Base-by-base conservation (phyloP, 2,329 filamentous ascomycete species). In the Colletotrichum scovillei region DNA sequence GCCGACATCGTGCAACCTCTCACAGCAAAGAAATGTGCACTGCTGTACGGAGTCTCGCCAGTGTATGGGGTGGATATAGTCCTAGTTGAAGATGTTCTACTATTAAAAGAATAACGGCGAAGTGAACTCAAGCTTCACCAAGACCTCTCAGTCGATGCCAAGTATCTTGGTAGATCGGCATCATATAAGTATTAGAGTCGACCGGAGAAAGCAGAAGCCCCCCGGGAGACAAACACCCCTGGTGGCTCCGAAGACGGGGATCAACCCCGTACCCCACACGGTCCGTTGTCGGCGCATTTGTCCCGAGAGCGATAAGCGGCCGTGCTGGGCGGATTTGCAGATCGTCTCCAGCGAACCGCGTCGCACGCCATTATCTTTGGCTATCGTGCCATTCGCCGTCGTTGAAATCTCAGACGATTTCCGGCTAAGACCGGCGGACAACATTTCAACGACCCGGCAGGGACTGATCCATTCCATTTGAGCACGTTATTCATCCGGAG, bases 251-350 rank as follows among this genome's bases (percentile, higher is more conserved):
- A 70, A 19, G 12, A 57, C 57, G 32, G 35, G 69, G 60, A 57
- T 62, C n/a, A 46, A 22, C 67, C 67, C 67, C 55, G 56, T 58
- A 71, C 46, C 58, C 60, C 56, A 57, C 70, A 65, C 70, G 55
- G 60, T 57, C 55, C 59, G 53, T 30, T 73, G 55, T 70, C 70
- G 70, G 67, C 70, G 32, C 55, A 52, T 42, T 46, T 22, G 26
- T 56, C 68, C 38, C 53, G 22, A 56, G 65, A 68, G 16, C 59
- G 67, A 73, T 70, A 73, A 66, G 71, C 38, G 42, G 42, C 42
- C 42, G 42, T 49, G 19, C 42, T 49, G 35, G n/a, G 38, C 38
- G 38, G 38, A 19, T 42, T 42, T 42, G n/a, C 14, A 12, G 16
- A 4, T 42, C 24, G n/a, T 14, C 24, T 35, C 63, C 32, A 30